Conservation (phyloP, 768 basidiomycete species). For the Phylloporus sp. region DNA sequence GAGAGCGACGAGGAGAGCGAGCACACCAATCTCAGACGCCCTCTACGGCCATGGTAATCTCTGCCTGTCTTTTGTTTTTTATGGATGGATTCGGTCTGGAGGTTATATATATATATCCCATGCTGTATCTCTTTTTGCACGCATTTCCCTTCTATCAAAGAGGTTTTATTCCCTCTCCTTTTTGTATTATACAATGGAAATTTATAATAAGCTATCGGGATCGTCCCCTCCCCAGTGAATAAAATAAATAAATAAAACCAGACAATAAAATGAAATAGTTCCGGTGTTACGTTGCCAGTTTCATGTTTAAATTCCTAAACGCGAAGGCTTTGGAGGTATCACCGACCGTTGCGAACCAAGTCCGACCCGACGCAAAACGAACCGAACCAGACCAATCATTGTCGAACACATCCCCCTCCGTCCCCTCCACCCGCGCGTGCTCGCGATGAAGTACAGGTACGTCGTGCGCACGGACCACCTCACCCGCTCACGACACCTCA, state of each 20-base stretch:
- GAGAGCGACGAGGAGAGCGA: slow-evolving; percentile 38
- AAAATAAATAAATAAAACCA: background rate
- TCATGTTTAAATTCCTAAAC: background rate
- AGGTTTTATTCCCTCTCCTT: slow-evolving; percentile 2
- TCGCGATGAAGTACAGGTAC: slow-evolving; percentile 38
- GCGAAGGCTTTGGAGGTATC: background rate
- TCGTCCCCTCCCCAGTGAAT: background rate
- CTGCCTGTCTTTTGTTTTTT: background rate
- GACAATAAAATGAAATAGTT: background rate
- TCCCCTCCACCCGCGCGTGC: slow-evolving; percentile 2
- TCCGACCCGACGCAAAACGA: background rate
- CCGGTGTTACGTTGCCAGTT: background rate
- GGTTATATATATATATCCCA: background rate
- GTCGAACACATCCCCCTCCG: slow-evolving; percentile 27
- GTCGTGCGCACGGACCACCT: background rate
- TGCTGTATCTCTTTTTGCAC: background rate
- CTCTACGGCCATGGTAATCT: slow-evolving; percentile 51
- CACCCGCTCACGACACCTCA: background rate
- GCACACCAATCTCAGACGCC: slow-evolving; percentile 27
- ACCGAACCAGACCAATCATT: background rate
- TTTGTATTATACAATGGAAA: slow-evolving; percentile 19
- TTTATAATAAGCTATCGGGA: slow-evolving; percentile 16
- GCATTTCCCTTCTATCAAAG: background rate
- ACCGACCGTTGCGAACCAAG: background rate
- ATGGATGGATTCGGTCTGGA: background rate